phyloP scores from a whole-genome alignment of 1,139 yeast genomes.

The Debaryomyces nepalensis region DNA sequence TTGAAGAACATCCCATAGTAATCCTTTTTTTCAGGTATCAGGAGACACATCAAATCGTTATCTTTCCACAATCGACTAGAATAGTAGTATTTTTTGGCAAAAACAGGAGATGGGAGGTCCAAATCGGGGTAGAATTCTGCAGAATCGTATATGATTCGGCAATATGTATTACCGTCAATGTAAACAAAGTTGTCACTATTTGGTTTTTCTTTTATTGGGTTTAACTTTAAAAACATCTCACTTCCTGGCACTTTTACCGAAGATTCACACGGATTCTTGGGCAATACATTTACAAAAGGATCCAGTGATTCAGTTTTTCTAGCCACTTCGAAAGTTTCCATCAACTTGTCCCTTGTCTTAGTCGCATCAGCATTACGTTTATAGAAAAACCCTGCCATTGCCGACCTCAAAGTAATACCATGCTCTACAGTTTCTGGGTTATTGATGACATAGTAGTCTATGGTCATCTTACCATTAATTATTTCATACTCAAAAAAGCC shows the following conservation, averaged over 20 bases:
- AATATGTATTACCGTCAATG: slow-evolving; percentile 5
- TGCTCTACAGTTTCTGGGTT: slow-evolving; percentile 11
- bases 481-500: slow-evolving; percentile 8
- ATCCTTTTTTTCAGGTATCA: background rate
- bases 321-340: slow-evolving; percentile 3
- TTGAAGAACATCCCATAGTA: slow-evolving; percentile 3
- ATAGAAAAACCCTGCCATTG: slow-evolving; percentile 12
- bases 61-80: slow-evolving; percentile 2
- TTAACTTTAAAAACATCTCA: background rate
- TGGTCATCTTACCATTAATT: slow-evolving; percentile 4
- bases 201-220: slow-evolving; percentile 6
- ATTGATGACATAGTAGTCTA: too few relatives aligned
- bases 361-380: slow-evolving; percentile 6
- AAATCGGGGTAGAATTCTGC: slow-evolving; percentile 10
- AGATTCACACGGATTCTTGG: slow-evolving; percentile 1
- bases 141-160: slow-evolving; percentile 10
- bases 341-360: slow-evolving; percentile 5
- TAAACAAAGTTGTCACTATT: too few relatives aligned
- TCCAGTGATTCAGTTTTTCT: slow-evolving; percentile 3
- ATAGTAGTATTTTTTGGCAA: slow-evolving; percentile 10
- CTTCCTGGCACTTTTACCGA: background rate
- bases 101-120: slow-evolving; percentile 7
- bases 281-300: slow-evolving; percentile 6
- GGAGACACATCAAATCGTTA: background rate
- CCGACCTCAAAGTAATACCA: slow-evolving; percentile 12